These are phyloP conservation scores for Pythium phragmitis DNA, from an alignment of 352 stramenopile genomes.

Conservation along the genomic window DNA sequence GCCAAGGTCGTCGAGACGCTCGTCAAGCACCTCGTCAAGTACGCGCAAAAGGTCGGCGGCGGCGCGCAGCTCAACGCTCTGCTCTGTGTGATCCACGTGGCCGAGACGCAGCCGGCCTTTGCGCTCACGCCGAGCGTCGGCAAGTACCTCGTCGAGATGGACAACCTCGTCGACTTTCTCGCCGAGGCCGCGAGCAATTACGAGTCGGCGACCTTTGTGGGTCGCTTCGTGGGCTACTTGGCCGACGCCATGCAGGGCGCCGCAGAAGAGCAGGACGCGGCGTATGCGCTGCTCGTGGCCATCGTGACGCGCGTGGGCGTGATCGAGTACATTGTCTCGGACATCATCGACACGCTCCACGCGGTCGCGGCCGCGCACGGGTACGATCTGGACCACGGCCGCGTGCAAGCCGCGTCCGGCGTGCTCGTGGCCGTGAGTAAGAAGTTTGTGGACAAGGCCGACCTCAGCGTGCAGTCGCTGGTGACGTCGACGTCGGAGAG, in stretches of 20 bases:
- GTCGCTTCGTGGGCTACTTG: conserved; percentile 52
- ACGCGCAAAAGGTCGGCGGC: conserved; percentile 42
- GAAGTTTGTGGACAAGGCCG: conserved; percentile 55
- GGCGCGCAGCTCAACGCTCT: conserved; percentile 72
- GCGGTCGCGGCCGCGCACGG: conserved; percentile 36
- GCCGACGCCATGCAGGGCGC: conserved; percentile 24
- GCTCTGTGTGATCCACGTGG: conserved; percentile 73
- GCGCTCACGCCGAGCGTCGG: conserved; percentile 45
- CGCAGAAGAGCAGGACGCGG: conserved; percentile 33
- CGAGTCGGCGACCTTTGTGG: conserved; percentile 72
- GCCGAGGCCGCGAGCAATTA: conserved; percentile 63
- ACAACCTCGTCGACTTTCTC: conserved; percentile 67
- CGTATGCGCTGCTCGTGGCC: conserved; percentile 39
- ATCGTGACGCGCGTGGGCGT: conserved; percentile 44
- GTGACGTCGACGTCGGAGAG: conserved; percentile 10
- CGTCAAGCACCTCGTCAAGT: conserved; percentile 76
- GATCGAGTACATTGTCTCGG: conserved; percentile 45
- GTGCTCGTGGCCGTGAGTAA: conserved; percentile 55
- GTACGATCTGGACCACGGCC: conserved; percentile 39
- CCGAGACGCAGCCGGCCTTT: conserved; percentile 74
- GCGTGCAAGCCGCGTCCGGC: conserved; percentile 45
- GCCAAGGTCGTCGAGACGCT: conserved; percentile 71
- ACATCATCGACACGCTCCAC: conserved; percentile 53
- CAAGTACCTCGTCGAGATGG: conserved; percentile 67
- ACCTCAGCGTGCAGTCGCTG: conserved; percentile 31